Conservation (phyloP, 2,329 filamentous ascomycete genomes). For the Xylaria sp. region DNA sequence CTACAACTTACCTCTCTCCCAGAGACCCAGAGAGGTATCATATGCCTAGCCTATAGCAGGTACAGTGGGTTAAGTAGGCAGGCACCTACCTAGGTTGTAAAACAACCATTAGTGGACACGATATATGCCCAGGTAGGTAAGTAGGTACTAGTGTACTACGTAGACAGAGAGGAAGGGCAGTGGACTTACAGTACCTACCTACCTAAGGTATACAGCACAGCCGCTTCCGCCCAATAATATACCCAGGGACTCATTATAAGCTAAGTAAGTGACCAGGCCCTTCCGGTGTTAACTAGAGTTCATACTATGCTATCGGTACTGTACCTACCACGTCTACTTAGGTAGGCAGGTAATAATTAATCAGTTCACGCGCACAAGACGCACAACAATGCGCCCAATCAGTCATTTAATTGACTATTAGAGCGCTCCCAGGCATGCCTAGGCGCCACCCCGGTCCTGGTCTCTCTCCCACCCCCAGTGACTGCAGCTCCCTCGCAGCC, state of each 20-base stretch:
- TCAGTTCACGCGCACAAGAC: constrained; percentile 8
- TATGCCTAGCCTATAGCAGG: background rate
- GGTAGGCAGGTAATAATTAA: constrained; percentile 2
- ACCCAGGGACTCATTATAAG: too few species aligned
- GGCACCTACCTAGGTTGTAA: background rate
- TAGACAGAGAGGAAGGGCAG: background rate
- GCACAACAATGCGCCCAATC: constrained; percentile 8
- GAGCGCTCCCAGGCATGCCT: constrained; percentile 4
- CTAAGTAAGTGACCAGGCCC: too few species aligned
- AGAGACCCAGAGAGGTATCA: background rate
- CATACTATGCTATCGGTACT: background rate
- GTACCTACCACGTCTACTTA: background rate
- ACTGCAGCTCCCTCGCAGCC: constrained; percentile 23
- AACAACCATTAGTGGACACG: background rate
- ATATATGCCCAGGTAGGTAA: too few species aligned
- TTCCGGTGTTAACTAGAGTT: background rate
- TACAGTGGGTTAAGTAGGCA: background rate
- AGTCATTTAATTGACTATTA: constrained; percentile 11
- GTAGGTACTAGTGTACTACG: too few species aligned
- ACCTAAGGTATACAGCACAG: too few species aligned
- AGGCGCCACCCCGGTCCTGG: constrained; percentile 13
- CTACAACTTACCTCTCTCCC: background rate
- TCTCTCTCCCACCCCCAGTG: constrained; percentile 5
- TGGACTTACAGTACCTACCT: background rate
- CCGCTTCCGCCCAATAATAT: background rate